Conservation (phyloP, 2,329 filamentous ascomycete species). For the Chrysoporthe deuterocubensis region DNA sequence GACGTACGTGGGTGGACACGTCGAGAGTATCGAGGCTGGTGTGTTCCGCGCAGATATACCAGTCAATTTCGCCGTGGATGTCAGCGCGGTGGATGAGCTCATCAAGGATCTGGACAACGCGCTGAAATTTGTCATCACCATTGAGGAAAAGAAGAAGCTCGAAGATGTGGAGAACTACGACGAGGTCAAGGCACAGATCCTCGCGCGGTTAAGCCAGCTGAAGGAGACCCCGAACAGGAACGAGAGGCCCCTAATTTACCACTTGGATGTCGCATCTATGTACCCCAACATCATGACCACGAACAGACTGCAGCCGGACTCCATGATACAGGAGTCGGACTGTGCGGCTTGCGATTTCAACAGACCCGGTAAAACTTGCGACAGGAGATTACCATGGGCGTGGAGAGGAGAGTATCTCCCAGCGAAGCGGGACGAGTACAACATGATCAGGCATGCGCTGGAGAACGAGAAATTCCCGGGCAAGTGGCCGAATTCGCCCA, state of each 20-base stretch:
- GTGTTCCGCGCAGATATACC: conserved; percentile 97
- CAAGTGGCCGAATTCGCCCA: conserved; percentile 70
- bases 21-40: conserved; percentile 98
- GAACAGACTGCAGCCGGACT: conserved; percentile 94
- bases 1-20: conserved; percentile 97
- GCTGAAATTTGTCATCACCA: conserved; percentile 81
- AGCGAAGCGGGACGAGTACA: conserved; percentile 96
- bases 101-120: conserved; percentile 85
- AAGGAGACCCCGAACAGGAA: conserved; percentile 82
- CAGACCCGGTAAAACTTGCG: conserved; percentile 93
- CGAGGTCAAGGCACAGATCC: conserved; percentile 83
- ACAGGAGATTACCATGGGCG: conserved; percentile 91
- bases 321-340: conserved; percentile 96
- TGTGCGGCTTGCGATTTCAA: conserved; percentile 99
- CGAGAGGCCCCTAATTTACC: conserved; percentile 91
- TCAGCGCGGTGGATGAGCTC: conserved; percentile 86
- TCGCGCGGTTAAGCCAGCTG: conserved; percentile 69
- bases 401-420: conserved; percentile 98
- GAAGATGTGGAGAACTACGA: conserved; percentile 82
- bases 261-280: conserved; percentile 98
- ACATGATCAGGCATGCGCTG: conserved; percentile 93
- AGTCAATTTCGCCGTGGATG: conserved; percentile 89
- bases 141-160: conserved; percentile 82
- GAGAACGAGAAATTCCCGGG: conserved; percentile 93
- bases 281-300: conserved; percentile 99